Conservation (phyloP, 768 basidiomycete species). For the Tricholoma sp. region DNA sequence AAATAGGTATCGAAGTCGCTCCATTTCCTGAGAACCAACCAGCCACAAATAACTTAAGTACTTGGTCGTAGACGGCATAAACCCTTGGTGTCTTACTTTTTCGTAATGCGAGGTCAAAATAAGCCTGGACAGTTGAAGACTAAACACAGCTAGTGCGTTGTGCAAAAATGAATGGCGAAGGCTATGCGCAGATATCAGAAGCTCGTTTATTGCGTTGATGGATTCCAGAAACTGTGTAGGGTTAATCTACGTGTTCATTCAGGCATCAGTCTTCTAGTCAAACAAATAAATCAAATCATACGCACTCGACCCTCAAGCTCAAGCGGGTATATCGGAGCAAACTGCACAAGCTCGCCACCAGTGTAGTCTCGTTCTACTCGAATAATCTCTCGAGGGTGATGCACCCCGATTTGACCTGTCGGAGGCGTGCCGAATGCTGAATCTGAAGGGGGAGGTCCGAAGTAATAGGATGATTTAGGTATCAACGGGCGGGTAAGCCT, state of each 20-base stretch:
- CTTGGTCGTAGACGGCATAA: not conserved
- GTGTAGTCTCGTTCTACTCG: constrained; percentile 90
- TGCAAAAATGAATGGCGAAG: constrained; percentile 66
- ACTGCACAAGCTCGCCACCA: constrained; percentile 87
- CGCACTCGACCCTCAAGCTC: constrained; percentile 91
- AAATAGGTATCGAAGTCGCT: constrained; percentile 54
- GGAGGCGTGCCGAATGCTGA: constrained; percentile 79
- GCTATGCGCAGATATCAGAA: constrained; percentile 84
- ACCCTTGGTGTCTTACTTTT: constrained; percentile 47
- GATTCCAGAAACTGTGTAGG: constrained; percentile 88
- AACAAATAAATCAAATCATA: constrained; percentile 8
- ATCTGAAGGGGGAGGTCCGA: constrained; percentile 71
- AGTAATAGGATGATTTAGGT: constrained; percentile 81
- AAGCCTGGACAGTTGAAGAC: constrained; percentile 74
- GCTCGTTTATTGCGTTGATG: constrained; percentile 86
- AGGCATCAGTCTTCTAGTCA: constrained; percentile 6
- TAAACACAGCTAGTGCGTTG: constrained; percentile 73
- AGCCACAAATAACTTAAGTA: constrained; percentile 1
- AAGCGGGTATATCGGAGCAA: constrained; percentile 81
- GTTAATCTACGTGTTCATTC: constrained; percentile 56
- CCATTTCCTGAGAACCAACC: constrained; percentile 61
- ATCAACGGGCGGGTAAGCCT: constrained; percentile 44
- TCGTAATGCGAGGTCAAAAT: constrained; percentile 74
- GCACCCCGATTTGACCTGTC: constrained; percentile 79
- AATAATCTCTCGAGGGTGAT: constrained; percentile 89